Evolutionary conservation across 106 monocot genomes (phyloP), one percentile per base, ranked within the genome.

Genomic region (Posidonia australis): DNA sequence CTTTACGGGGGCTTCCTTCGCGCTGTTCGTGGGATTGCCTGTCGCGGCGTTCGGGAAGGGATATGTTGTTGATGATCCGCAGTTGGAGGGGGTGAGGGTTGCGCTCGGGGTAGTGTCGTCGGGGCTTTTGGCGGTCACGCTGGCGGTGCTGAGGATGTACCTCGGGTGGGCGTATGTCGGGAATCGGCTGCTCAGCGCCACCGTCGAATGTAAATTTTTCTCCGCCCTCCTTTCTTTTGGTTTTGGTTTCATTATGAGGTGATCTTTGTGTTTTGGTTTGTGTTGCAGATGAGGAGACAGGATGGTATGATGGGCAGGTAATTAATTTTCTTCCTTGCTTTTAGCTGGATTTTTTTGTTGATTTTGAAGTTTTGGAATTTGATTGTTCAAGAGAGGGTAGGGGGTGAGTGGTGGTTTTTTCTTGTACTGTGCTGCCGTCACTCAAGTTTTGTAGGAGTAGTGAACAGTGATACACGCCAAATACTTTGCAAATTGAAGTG

Each of bases 291-390:
- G 94, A 96, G 65, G 94, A 96, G 67, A 96, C 94, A 6, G 94
- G 94, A 67, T 96, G 94, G 94, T 96, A 96, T 31, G 94, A 96
- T 72, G 94, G 94, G 2, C 90, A 96, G 76, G 94, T 96, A 54
- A 78, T 73, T 75, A 28, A 2, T 67, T 41, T 3, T 36, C 54
- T 49, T 49, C n/a, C n/a, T 17, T 13, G 2, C 9, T 49, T 49
- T 49, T 49, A 16, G 48, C 9, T 57, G 32, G 31, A 41, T 22
- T 19, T 18, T 54, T 31, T 5, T 29, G 46, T 48, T 19, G 26
- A 4, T 46, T 46, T 47, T 45, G n/a, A n/a, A n/a, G n/a, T 45
- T 45, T 45, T 45, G 44, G 44, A 45, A 7, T 45, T 45, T 45
- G 53, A 36, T 36, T 36, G 36, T 36, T 36, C 36, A 36, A 36